Conservation (phyloP, 257 asterid genomes). For the Solanum bukasovii region DNA sequence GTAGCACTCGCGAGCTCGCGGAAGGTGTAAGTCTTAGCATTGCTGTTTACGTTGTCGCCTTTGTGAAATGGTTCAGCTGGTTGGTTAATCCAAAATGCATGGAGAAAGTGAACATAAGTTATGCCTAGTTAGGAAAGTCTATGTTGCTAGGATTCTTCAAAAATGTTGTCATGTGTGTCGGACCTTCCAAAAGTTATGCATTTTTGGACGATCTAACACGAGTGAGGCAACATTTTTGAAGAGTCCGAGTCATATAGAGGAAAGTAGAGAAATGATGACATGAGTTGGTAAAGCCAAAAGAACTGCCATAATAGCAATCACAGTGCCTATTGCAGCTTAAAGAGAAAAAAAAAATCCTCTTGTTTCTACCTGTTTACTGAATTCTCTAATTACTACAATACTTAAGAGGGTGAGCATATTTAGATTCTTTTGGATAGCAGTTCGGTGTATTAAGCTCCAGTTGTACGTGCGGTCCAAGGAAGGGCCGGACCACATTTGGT, state of each 20-base stretch:
- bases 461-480: rapidly evolving
- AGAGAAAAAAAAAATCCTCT: not conserved
- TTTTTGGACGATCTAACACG: not conserved
- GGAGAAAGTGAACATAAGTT: not conserved
- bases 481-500: not conserved
- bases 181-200: not conserved
- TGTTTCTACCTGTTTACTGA: not conserved
- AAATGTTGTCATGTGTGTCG: not conserved
- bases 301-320: not conserved
- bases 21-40: conserved; percentile 10
- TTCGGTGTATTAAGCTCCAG: not conserved
- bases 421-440: not conserved
- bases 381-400: not conserved
- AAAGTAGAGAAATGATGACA: not conserved
- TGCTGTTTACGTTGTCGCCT: not conserved
- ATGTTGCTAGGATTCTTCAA: not conserved
- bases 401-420: not conserved
- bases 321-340: not conserved
- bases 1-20: conserved; percentile 20
- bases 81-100: not conserved
- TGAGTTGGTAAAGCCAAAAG: not conserved
- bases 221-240: not conserved
- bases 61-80: not conserved
- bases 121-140: not conserved
- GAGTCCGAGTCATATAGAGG: not conserved